Percentiles rank a stretch among this genome's conserved stretches.
These are phyloP conservation scores for Aspergillus ochraceus DNA, from an alignment of 2,329 filamentous ascomycete species.

Conservation along the genomic window DNA sequence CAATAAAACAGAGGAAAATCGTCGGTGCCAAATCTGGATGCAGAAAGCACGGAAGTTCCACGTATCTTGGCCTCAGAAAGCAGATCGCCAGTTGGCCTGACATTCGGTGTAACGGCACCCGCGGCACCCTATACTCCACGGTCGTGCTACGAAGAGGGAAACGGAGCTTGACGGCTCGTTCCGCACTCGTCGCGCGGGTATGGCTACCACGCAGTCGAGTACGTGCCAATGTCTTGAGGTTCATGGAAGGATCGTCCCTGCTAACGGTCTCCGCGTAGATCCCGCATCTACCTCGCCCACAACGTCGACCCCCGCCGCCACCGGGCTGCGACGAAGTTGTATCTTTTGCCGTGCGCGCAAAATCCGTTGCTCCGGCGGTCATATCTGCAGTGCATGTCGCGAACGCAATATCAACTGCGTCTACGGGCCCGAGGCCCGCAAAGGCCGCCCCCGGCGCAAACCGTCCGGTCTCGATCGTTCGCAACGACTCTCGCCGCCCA, in stretches of 20 bases:
- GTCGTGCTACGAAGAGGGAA: not conserved
- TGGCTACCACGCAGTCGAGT: not conserved
- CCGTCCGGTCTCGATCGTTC: not conserved
- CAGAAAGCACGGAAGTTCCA: not conserved
- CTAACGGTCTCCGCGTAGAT: not conserved
- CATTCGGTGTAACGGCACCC: no score
- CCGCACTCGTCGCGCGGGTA: not conserved
- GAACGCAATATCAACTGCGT: slow-evolving; percentile 3
- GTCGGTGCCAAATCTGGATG: not conserved
- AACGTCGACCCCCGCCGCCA: not conserved
- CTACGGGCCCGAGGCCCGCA: not conserved
- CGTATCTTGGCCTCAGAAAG: not conserved
- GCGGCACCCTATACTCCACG: not conserved
- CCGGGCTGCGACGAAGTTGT: slow-evolving; percentile 2
- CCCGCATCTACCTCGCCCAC: not conserved
- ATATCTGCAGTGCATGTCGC: slow-evolving; percentile 3
- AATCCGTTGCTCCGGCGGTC: slow-evolving; percentile 4
- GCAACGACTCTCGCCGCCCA: not conserved
- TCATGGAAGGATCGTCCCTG: not conserved
- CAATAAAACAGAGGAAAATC: not conserved
- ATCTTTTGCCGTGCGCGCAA: slow-evolving; percentile 6
- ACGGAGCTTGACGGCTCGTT: not conserved
- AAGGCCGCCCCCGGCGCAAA: not conserved
- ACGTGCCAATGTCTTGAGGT: not conserved
- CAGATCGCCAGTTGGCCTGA: no score